A percentile compares a stretch with the other conserved stretches of the same genome.
Conservation (phyloP, 345 rosid genomes). For the Corymbia maculata region DNA sequence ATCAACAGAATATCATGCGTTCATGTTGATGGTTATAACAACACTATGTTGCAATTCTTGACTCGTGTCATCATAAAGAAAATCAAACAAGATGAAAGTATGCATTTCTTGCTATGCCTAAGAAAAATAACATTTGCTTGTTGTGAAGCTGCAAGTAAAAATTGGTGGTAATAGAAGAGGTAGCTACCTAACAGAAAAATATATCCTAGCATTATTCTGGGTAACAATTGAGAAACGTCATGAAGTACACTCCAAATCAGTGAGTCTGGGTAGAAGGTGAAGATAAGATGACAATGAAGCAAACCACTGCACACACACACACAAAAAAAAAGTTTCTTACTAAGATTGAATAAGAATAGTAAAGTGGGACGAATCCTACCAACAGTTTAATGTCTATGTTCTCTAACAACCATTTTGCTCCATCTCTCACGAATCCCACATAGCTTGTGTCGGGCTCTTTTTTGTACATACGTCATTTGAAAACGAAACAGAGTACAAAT, state of each 20-base stretch:
- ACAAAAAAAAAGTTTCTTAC: too few species aligned
- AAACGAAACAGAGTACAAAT: not conserved
- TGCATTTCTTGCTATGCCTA: not conserved
- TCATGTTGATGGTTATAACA: not conserved
- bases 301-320: not conserved
- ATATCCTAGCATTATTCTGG: too few species aligned
- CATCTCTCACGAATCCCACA: slow-evolving; percentile 71
- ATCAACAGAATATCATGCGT: not conserved
- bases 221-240: too few species aligned
- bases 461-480: slow-evolving; percentile 65
- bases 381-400: slow-evolving; percentile 75
- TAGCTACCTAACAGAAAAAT: too few species aligned
- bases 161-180: too few species aligned
- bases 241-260: too few species aligned
- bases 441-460: slow-evolving; percentile 59
- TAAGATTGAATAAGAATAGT: too few species aligned
- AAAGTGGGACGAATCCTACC: slow-evolving; percentile 22
- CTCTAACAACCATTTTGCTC: slow-evolving; percentile 77
- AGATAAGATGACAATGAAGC: not conserved
- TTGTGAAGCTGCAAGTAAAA: too few species aligned
- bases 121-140: too few species aligned
- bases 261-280: not conserved
- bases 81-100: not conserved
- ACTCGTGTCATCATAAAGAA: not conserved
- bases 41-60: not conserved